Base-by-base conservation (phyloP, 768 basidiomycete genomes). In the Sistotremastrum niveocremeum region DNA sequence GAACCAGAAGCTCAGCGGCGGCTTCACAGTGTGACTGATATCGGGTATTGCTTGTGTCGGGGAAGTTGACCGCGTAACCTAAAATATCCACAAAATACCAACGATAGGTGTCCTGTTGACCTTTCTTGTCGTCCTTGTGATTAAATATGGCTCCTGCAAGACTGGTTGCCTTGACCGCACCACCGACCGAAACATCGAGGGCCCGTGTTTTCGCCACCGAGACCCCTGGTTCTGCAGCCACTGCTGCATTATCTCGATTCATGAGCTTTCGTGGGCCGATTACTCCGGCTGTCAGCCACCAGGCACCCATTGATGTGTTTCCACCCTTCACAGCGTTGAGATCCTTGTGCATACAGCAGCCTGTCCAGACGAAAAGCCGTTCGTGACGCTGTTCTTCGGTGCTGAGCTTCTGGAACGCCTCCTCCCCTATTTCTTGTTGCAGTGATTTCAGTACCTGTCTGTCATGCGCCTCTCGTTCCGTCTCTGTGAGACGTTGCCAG, bases 281-380 rank as follows among this genome's bases (percentile, higher is more conserved):
- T 4, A 56, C 11, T 6, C 49, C 53, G 8, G 46, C 37, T 20
- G 47, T 45, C 34, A 37, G 38, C 61, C 63, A 67, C n/a, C 44
- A 62, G 12, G 33, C 46, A 45, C 49, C 43, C 60, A 66, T 63
- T 35, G 48, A 52, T 7, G 31, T 29, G 38, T 55, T 53, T 0
- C 64, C 64, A 6, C 54, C 62, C 41, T 62, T 62, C 39, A 64
- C 51, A 7, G 53, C 50, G 44, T 67, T 68, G 37, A 54, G 52
- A 29, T 66, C 64, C 49, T 67, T 67, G 52, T 68, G 66, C 61
- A 64, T 64, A 39, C 60, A 62, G 49, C 66, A 68, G 1, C 64
- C 65, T 28, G 50, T 61, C 57, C 59, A 62, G 5, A 68, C 47
- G 48, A 67, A 67, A 2, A 65, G 51, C 7, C 57, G 44, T 0